Evolutionary conservation across 371 early-diverging fungal species (phyloP), one percentile per base, ranked within the genome.

Genomic region (Choanephora cucurbitarum): DNA sequence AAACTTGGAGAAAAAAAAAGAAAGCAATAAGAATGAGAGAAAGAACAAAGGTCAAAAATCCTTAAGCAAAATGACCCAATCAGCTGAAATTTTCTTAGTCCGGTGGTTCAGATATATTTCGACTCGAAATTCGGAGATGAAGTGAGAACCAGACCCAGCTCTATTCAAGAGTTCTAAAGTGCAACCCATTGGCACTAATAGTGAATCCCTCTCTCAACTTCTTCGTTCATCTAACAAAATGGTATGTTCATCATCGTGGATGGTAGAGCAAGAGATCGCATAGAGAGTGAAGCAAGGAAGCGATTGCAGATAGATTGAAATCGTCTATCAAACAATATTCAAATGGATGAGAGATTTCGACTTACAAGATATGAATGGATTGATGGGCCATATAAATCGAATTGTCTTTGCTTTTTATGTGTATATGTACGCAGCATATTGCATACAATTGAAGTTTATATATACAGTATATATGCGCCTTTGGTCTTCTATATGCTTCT

Each of bases 151-250:
- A 28, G 28, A 28, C 28, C 28, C 28, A 28, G 28, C 28, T 28
- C 28, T n/a, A n/a, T n/a, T 28, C 28, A 28, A 28, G 34, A 21
- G 33, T 40, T 40, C 34, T 28, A 18, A 53, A 53, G 31, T 22
- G 33, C 31, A 14, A 19, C 22, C 18, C 15, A 44, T 17, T 14
- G 43, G n/a, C 39, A 51, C 31, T 23, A 32, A 34, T 34, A 34
- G 46, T 41, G 42, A 48, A 53, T 49, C 66, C 60, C 59, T 60
- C 66, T 66, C 66, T 66, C 61, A 66, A 66, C 66, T 60, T 66
- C 66, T 66, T 66, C 49, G 56, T 64, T 59, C 57, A 60, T 57
- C 52, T 46, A 57, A 49, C 66, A 66, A 51, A 48, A 65, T 65
- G 65, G 65, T 65, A 65, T 41, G 65, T 65, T 56, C 14, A 37